A percentile compares a stretch with the other conserved stretches of the same genome.
These are phyloP conservation scores for Myxozyma monticola DNA, from an alignment of 805 yeast species.

Conservation along the genomic window DNA sequence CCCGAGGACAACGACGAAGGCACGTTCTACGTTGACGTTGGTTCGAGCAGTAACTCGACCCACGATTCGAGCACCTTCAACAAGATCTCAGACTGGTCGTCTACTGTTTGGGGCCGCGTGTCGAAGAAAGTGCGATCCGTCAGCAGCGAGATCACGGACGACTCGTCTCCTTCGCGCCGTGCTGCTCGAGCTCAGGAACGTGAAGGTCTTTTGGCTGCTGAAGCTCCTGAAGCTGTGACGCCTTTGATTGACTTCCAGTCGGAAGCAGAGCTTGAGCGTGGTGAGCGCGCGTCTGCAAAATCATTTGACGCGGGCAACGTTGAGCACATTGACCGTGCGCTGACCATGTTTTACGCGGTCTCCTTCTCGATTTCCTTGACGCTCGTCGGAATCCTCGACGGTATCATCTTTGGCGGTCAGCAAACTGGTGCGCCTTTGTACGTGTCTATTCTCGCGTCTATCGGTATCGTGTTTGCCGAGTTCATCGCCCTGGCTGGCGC, in stretches of 20 bases:
- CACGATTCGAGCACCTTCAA: conserved; percentile 33
- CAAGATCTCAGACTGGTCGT: conserved; percentile 29
- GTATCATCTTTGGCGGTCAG: conserved; percentile 43
- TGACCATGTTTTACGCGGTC: conserved; percentile 26
- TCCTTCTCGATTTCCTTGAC: conserved; percentile 40
- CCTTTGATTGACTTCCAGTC: not conserved
- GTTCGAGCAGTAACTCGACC: conserved; percentile 38
- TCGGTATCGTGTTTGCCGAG: conserved; percentile 48
- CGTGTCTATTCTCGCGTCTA: conserved; percentile 35
- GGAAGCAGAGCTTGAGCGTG: conserved; percentile 6
- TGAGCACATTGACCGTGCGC: conserved; percentile 20
- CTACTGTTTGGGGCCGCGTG: conserved; percentile 27
- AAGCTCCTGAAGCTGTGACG: not conserved
- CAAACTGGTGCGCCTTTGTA: conserved; percentile 34
- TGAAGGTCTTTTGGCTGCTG: conserved; percentile 39
- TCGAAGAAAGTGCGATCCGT: conserved; percentile 12
- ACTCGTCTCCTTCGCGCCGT: conserved; percentile 19
- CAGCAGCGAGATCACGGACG: conserved; percentile 4
- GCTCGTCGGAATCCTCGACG: conserved; percentile 48
- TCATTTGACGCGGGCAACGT: not conserved
- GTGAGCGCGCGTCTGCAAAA: not conserved
- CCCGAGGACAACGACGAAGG: conserved; percentile 52
- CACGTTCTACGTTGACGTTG: conserved; percentile 33
- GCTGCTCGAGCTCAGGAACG: conserved; percentile 22
- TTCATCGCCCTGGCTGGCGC: conserved; percentile 47